phyloP scores from a whole-genome alignment of 305 asterid species.

The Petunia hybrid region DNA sequence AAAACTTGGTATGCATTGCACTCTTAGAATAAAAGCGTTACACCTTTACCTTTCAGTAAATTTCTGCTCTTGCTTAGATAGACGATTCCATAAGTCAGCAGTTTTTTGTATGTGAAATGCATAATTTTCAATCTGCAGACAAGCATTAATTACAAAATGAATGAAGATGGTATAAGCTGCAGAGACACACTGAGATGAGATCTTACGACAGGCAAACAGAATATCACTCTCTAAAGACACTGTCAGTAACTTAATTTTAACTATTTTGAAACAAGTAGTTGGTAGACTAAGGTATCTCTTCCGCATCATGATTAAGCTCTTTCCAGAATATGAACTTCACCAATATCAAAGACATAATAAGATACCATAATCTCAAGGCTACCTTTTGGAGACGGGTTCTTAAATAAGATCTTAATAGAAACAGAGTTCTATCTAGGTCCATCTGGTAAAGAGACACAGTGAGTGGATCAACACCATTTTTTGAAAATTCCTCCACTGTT shows the following conservation, averaged over 20 bases:
- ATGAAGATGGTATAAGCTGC: slow-evolving; percentile 21
- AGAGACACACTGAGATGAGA: not conserved
- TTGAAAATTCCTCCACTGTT: slow-evolving; percentile 62
- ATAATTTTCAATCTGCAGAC: slow-evolving; percentile 76
- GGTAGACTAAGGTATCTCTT: not conserved
- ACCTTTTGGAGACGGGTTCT: slow-evolving; percentile 94
- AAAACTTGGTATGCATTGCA: slow-evolving; percentile 1
- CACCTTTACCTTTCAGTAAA: slow-evolving; percentile 63
- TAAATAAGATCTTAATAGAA: slow-evolving; percentile 82
- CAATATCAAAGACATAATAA: not conserved
- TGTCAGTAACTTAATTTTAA: not conserved
- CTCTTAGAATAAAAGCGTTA: slow-evolving; percentile 9
- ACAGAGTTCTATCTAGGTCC: slow-evolving; percentile 90
- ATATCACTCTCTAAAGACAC: not conserved
- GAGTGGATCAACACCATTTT: slow-evolving; percentile 74
- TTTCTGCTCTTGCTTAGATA: slow-evolving; percentile 72
- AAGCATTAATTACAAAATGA: not conserved
- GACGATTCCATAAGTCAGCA: slow-evolving; percentile 63
- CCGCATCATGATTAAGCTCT: not conserved
- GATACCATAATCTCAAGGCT: slow-evolving; percentile 29
- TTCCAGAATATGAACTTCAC: not conserved
- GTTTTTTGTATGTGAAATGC: slow-evolving; percentile 71
- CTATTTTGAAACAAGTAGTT: not conserved
- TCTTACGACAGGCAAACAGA: not conserved
- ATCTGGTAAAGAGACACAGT: slow-evolving; percentile 85